Conservation (phyloP, 1,284 basidiomycete genomes). For the Heimioporus retisporus region DNA sequence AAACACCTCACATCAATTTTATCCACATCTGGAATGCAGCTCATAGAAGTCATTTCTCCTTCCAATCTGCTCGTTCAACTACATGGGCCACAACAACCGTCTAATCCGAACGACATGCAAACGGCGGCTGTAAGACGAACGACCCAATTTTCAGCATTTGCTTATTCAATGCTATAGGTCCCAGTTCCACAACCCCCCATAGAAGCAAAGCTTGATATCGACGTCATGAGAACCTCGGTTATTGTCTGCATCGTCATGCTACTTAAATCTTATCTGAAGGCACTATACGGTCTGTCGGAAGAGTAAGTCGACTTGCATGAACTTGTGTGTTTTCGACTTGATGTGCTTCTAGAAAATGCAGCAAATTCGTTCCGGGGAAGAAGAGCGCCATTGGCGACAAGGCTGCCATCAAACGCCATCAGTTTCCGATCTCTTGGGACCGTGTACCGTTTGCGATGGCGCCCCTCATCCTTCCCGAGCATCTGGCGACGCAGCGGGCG, state of each 20-base stretch:
- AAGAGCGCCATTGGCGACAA: constrained; percentile 89
- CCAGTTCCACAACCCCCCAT: constrained; percentile 11
- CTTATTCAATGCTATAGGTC: constrained; percentile 23
- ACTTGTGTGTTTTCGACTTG: constrained; percentile 10
- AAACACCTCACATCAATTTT: constrained; percentile 84
- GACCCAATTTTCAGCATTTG: not conserved
- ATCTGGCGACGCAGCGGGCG: constrained; percentile 66
- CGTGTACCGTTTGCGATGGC: constrained; percentile 72
- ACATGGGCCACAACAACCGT: constrained; percentile 46
- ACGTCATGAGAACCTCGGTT: constrained; percentile 72
- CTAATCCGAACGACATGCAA: constrained; percentile 19
- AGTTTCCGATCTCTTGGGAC: constrained; percentile 75
- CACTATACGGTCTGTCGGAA: constrained; percentile 85
- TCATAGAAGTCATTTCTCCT: constrained; percentile 76
- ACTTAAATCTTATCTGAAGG: constrained; percentile 86
- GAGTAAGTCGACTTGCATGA: constrained; percentile 67
- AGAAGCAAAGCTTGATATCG: constrained; percentile 42
- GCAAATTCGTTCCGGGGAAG: constrained; percentile 87
- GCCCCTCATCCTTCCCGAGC: constrained; percentile 68
- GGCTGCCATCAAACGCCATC: constrained; percentile 72
- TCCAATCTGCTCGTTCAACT: constrained; percentile 74
- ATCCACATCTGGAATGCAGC: constrained; percentile 88
- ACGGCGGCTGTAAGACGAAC: constrained; percentile 20
- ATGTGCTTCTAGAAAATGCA: constrained; percentile 76
- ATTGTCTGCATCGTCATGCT: constrained; percentile 86